A percentile compares a stretch with the other conserved stretches of the same genome.
phyloP scores from a whole-genome alignment of 75 land plant genomes.

The Pinus taeda region DNA sequence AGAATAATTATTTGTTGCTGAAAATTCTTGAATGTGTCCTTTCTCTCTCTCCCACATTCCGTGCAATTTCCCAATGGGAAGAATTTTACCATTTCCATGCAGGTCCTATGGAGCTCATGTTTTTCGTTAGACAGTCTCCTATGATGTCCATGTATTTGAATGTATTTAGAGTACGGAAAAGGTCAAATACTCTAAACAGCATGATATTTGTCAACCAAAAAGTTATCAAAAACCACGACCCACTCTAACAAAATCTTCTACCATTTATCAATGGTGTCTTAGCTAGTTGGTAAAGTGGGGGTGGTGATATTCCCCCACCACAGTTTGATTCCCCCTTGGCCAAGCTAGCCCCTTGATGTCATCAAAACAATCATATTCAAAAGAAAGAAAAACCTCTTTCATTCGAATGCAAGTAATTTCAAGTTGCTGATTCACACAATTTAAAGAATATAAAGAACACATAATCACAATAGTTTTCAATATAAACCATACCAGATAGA shows the following conservation, averaged over 20 bases:
- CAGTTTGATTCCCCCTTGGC: too few relatives aligned
- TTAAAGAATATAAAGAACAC: neutral
- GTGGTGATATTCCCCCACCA: too few relatives aligned
- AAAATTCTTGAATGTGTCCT: too few relatives aligned
- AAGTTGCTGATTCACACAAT: neutral
- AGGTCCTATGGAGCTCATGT: neutral
- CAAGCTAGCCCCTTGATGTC: too few relatives aligned
- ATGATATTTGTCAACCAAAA: neutral
- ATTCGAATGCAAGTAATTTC: neutral
- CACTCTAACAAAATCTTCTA: neutral
- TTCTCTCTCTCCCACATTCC: neutral
- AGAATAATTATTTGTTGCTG: neutral
- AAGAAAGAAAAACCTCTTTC: too few relatives aligned
- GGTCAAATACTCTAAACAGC: neutral
- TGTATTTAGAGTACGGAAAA: neutral
- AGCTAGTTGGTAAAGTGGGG: too few relatives aligned
- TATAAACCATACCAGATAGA: constrained; percentile 1
- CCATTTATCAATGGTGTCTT: neutral
- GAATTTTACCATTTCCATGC: neutral
- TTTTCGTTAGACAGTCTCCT: neutral
- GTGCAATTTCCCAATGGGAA: neutral
- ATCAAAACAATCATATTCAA: too few relatives aligned
- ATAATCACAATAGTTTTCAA: neutral
- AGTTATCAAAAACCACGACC: neutral
- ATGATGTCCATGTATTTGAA: neutral